Evolutionary conservation across 768 basidiomycete genomes (phyloP).

Genomic region (Pisolithus microcarpus): DNA sequence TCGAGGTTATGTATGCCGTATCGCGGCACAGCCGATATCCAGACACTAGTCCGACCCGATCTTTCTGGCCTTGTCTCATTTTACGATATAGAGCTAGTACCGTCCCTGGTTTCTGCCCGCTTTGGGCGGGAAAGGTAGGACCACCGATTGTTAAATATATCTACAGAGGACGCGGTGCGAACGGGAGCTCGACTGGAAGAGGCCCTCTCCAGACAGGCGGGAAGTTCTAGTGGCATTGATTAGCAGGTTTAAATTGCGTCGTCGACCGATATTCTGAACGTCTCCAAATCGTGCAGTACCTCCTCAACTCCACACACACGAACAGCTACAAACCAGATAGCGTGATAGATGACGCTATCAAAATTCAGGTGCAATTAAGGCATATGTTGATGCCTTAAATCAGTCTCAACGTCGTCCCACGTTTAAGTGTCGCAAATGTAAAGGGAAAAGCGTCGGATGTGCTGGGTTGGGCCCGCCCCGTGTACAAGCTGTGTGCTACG

Average conservation of each 20-base stretch:
- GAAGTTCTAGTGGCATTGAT: conserved; percentile 29
- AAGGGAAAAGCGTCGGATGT: too few species aligned
- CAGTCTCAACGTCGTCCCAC: too few species aligned
- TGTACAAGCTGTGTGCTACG: too few species aligned
- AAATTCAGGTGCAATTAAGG: conserved; percentile 14
- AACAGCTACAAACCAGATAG: conserved; percentile 6
- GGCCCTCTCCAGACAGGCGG: neutral
- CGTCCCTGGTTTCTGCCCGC: conserved; percentile 13
- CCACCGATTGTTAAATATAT: conserved; percentile 12
- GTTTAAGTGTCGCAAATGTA: too few species aligned
- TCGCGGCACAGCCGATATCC: conserved; percentile 21
- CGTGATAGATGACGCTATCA: conserved; percentile 4
- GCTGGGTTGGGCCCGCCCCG: too few species aligned
- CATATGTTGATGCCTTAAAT: too few species aligned
- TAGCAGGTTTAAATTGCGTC: conserved; percentile 33
- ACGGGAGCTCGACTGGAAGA: conserved; percentile 3
- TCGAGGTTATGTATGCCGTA: conserved; percentile 14
- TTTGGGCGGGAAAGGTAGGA: conserved; percentile 13
- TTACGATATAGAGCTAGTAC: conserved; percentile 18
- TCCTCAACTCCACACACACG: conserved; percentile 21
- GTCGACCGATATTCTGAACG: conserved; percentile 38
- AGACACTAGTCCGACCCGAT: conserved; percentile 18
- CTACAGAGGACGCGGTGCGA: conserved; percentile 5
- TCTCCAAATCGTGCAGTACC: conserved; percentile 33
- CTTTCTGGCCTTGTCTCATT: conserved; percentile 18